Conservation (phyloP, 257 asterid genomes). For the Catharanthus roseus region DNA sequence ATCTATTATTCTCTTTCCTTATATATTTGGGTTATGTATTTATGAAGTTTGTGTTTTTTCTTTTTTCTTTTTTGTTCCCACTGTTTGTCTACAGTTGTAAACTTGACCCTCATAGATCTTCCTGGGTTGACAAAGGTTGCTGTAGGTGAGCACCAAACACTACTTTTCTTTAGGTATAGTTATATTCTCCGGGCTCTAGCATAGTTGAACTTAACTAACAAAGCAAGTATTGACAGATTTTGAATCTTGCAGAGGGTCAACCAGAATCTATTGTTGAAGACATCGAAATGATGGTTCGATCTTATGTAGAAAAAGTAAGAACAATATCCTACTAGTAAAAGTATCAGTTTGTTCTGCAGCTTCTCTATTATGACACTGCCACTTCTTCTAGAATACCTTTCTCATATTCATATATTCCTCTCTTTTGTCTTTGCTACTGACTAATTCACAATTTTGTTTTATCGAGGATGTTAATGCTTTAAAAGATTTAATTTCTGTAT, state of each 20-base stretch:
- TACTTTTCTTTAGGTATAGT: constrained; percentile 17
- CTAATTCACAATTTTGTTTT: background rate
- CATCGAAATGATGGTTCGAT: constrained; percentile 94
- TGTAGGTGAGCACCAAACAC: constrained; percentile 63
- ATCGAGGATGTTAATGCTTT: background rate
- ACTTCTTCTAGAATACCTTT: background rate
- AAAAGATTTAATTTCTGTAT: background rate
- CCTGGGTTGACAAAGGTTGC: constrained; percentile 98
- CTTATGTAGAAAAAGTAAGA: constrained; percentile 90
- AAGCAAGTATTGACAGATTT: constrained; percentile 16
- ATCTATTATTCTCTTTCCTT: background rate
- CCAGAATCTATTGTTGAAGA: constrained; percentile 82
- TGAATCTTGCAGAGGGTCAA: constrained; percentile 77
- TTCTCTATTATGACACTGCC: background rate
- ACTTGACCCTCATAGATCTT: constrained; percentile 91
- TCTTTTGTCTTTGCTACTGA: background rate
- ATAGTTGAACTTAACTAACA: constrained; percentile 8
- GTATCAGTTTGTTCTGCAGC: background rate
- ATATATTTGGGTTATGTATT: constrained; percentile 1
- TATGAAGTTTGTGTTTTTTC: constrained; percentile 6
- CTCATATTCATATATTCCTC: background rate
- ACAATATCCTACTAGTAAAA: constrained; percentile 2
- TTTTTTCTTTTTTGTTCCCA: too few relatives aligned
- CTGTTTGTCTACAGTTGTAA: constrained; percentile 59
- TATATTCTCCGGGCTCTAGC: background rate